A percentile compares a stretch with the other conserved stretches of the same genome.
Evolutionary conservation across 192 early-diverging fungal genomes (phyloP).

Genomic region (Umbelopsis sp.): DNA sequence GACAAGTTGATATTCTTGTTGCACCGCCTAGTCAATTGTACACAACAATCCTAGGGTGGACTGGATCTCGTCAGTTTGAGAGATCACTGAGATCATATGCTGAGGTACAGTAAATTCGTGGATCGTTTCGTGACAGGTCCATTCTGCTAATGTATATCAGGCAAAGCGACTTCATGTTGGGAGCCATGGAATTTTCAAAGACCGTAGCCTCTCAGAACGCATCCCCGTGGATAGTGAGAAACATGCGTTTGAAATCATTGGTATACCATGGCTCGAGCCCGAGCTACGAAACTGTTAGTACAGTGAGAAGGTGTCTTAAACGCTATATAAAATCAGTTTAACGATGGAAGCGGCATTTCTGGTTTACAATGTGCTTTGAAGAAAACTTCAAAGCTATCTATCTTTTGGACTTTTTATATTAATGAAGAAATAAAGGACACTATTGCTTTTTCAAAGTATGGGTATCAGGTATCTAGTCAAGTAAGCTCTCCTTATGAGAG

Average conservation of each 20-base stretch:
- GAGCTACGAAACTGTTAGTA: slow-evolving; percentile 35
- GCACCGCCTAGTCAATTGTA: slow-evolving; percentile 19
- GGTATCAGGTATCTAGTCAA: slow-evolving; percentile 10
- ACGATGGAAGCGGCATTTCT: not conserved
- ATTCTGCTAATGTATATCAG: slow-evolving; percentile 7
- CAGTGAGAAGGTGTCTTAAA: not conserved
- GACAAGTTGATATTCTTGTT: slow-evolving; percentile 39
- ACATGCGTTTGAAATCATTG: slow-evolving; percentile 25
- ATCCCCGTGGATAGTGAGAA: slow-evolving; percentile 21
- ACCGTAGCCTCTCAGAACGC: slow-evolving; percentile 1
- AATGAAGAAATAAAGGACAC: not conserved
- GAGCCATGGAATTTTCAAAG: slow-evolving; percentile 28
- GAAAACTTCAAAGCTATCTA: not conserved
- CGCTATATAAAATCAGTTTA: too few species aligned
- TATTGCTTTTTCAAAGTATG: not conserved
- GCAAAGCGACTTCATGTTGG: slow-evolving; percentile 24
- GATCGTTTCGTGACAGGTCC: not conserved
- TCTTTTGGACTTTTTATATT: not conserved
- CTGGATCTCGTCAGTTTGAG: slow-evolving; percentile 38
- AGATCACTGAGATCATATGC: slow-evolving; percentile 25
- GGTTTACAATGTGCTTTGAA: not conserved
- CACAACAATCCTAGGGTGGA: slow-evolving; percentile 36
- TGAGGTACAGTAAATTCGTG: not conserved
- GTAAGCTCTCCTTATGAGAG: not conserved
- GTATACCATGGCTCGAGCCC: slow-evolving; percentile 30